phyloP scores from a whole-genome alignment of 345 rosid genomes.

The Corymbia maculata region DNA sequence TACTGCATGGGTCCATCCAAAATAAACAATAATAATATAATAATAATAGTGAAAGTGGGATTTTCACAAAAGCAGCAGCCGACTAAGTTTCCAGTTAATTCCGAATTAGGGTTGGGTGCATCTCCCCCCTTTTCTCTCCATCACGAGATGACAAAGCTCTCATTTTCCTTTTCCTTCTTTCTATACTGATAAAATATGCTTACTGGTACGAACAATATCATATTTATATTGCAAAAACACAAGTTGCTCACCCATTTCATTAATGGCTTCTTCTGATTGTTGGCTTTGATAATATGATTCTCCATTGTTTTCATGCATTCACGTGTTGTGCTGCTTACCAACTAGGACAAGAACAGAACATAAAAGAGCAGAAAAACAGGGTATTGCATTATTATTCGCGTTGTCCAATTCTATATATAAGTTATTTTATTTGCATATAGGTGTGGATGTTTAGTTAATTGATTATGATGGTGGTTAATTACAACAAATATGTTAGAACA shows the following conservation, averaged over 20 bases:
- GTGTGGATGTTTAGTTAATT: background rate
- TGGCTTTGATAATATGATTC: background rate
- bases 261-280: background rate
- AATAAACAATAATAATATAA: fast-evolving
- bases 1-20: background rate
- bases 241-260: background rate
- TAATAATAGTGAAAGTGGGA: background rate
- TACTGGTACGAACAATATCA: background rate
- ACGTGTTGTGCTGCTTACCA: background rate
- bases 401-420: background rate
- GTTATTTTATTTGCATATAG: background rate
- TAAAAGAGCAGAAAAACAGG: background rate
- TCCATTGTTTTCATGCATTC: background rate
- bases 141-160: background rate
- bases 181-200: background rate
- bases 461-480: background rate
- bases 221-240: background rate
- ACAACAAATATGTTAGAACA: background rate
- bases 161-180: background rate
- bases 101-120: background rate
- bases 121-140: background rate
- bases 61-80: background rate
- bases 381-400: background rate
- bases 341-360: background rate
- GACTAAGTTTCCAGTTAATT: background rate